Evolutionary conservation across 2,329 filamentous ascomycete genomes (phyloP).

Genomic region (Apiospora phragmitis): DNA sequence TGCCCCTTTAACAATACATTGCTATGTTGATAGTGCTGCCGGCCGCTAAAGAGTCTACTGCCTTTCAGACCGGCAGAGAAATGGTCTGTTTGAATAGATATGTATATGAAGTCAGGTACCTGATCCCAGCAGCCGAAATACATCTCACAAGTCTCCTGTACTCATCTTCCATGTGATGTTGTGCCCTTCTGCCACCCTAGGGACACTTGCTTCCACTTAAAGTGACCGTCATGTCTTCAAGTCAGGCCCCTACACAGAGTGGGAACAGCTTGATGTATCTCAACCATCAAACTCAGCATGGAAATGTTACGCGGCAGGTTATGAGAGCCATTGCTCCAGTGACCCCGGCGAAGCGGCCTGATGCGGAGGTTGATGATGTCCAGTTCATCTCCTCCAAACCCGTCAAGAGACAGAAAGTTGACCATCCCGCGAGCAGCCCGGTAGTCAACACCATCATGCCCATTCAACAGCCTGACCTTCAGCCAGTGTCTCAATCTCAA

Average conservation of each 20-base stretch:
- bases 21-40: neutral
- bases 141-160: neutral
- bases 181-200: neutral
- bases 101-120: neutral
- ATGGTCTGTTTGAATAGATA: neutral
- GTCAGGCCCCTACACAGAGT: neutral
- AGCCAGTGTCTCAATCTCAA: neutral
- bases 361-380: conserved; percentile 37
- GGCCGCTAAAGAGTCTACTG: neutral
- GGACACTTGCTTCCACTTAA: neutral
- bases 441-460: neutral
- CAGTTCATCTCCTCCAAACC: conserved; percentile 46
- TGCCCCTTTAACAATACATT: neutral
- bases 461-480: neutral
- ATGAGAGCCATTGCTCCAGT: neutral
- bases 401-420: conserved; percentile 39
- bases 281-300: neutral
- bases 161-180: neutral
- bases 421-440: conserved; percentile 10
- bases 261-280: neutral
- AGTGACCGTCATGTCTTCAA: neutral
- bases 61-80: neutral
- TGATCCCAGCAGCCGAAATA: neutral
- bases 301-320: neutral
- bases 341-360: conserved; percentile 31